Percentiles rank a stretch among this genome's conserved stretches.
Evolutionary conservation across 169 alveolate species (phyloP).

Genomic region (Cryptosporidium ryanae): DNA sequence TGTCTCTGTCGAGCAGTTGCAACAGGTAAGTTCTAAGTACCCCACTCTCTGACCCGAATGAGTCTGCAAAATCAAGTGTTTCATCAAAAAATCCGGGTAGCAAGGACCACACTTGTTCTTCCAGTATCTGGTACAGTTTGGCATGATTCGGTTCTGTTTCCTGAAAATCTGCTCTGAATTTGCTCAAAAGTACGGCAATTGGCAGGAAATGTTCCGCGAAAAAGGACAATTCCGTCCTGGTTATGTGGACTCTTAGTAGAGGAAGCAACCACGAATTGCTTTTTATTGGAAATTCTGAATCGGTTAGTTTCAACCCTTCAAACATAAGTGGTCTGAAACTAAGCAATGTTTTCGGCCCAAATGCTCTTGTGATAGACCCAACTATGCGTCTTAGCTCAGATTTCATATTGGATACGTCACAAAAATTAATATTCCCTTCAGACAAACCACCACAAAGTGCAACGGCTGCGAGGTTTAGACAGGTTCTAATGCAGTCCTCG

Average conservation of each 20-base stretch:
- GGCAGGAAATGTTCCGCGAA: conserved; percentile 42
- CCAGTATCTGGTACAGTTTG: conserved; percentile 54
- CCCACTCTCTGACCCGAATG: not conserved
- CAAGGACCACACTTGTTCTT: conserved; percentile 71
- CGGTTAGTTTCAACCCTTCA: conserved; percentile 16
- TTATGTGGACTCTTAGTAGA: conserved; percentile 47
- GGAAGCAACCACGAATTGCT: conserved; percentile 73
- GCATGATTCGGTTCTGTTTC: conserved; percentile 30
- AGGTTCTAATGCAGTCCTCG: not conserved
- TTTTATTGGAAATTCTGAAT: conserved; percentile 39
- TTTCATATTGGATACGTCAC: conserved; percentile 22
- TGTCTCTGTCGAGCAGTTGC: conserved; percentile 35
- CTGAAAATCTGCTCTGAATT: not conserved
- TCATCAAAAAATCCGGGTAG: conserved; percentile 71
- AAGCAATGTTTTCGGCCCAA: conserved; percentile 41
- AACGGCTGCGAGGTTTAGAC: conserved; percentile 41
- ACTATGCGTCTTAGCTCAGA: conserved; percentile 47
- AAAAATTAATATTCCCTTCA: not conserved
- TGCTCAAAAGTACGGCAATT: conserved; percentile 32
- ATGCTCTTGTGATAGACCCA: conserved; percentile 56
- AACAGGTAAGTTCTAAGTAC: conserved; percentile 24
- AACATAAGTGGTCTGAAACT: conserved; percentile 31
- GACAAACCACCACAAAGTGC: conserved; percentile 23
- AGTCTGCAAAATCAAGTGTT: conserved; percentile 11
- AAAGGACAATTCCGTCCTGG: conserved; percentile 35